phyloP scores from a whole-genome alignment of 2,329 filamentous ascomycete genomes.

The Colletotrichum nymphaeae region DNA sequence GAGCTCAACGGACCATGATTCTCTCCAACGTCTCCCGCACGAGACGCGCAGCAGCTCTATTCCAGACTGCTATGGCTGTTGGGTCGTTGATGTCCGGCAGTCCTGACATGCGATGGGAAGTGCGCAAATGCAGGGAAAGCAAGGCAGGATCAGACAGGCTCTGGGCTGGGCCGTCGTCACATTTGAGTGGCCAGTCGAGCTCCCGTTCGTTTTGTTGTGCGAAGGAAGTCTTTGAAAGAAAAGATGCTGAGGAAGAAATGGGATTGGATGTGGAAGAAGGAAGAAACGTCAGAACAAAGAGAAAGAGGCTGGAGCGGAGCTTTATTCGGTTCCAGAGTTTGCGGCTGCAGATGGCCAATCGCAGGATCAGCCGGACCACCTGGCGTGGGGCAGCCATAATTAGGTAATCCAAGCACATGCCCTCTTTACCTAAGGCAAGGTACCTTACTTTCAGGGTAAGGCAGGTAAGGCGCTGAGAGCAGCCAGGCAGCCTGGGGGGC shows the following conservation, averaged over 20 bases:
- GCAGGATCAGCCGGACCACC: conserved; percentile 19
- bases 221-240: conserved; percentile 21
- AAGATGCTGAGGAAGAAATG: conserved; percentile 15
- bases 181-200: conserved; percentile 28
- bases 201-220: conserved; percentile 21
- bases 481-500: background rate
- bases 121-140: conserved; percentile 33
- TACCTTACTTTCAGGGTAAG: no score
- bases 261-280: conserved; percentile 33
- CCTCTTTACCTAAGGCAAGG: no score
- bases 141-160: conserved; percentile 8
- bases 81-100: conserved; percentile 37
- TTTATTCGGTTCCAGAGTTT: conserved; percentile 36
- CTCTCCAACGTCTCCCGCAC: conserved; percentile 37
- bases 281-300: conserved; percentile 34
- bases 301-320: conserved; percentile 36
- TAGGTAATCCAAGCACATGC: conserved; percentile 27
- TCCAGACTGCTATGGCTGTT: conserved; percentile 36
- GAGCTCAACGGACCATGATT: conserved; percentile 38
- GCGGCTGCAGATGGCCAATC: conserved; percentile 26
- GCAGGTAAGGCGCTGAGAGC: background rate
- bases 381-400: conserved; percentile 7
- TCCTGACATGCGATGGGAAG: conserved; percentile 40
- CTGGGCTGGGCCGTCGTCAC: conserved; percentile 26
- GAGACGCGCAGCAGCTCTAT: conserved; percentile 36